Percentiles rank a stretch among this genome's conserved stretches.
Evolutionary conservation across 805 yeast species (phyloP).

Genomic region (Wickerhamomyces silvicola): DNA sequence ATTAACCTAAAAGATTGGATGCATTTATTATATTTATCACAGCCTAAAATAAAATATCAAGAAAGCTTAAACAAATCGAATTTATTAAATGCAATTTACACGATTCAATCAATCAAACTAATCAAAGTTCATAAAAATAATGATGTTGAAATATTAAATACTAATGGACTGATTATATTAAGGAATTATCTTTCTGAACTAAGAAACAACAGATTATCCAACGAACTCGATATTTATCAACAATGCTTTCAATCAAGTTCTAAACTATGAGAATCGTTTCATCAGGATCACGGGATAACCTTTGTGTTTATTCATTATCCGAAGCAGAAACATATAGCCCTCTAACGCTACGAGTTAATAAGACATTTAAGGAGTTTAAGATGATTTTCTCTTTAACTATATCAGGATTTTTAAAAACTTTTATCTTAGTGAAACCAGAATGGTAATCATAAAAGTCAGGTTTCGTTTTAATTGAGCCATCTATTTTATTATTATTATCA

Average conservation of each 20-base stretch:
- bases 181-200: conserved; percentile 8
- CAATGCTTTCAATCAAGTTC: not conserved
- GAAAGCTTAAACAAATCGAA: conserved; percentile 20
- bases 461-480: conserved; percentile 27
- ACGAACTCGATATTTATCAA: not conserved
- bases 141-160: conserved; percentile 12
- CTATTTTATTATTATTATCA: too few relatives aligned
- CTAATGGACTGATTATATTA: conserved; percentile 4
- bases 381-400: conserved; percentile 33
- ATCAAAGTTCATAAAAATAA: conserved; percentile 8
- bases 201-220: conserved; percentile 3
- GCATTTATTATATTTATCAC: conserved; percentile 14
- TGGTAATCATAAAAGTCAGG: conserved; percentile 37
- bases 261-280: conserved; percentile 6
- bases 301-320: conserved; percentile 31
- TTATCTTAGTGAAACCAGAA: conserved; percentile 39
- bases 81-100: conserved; percentile 15
- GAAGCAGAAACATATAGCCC: conserved; percentile 38
- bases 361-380: conserved; percentile 37
- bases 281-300: conserved; percentile 19
- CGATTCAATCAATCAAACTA: conserved; percentile 13
- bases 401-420: conserved; percentile 30
- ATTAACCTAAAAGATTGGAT: conserved; percentile 16
- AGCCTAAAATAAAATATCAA: conserved; percentile 9
- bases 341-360: conserved; percentile 39